A percentile compares a stretch with the other conserved stretches of the same genome.
These are phyloP conservation scores for Symbiodinium pilosum DNA, from an alignment of 73 alveolate species.

Conservation along the genomic window DNA sequence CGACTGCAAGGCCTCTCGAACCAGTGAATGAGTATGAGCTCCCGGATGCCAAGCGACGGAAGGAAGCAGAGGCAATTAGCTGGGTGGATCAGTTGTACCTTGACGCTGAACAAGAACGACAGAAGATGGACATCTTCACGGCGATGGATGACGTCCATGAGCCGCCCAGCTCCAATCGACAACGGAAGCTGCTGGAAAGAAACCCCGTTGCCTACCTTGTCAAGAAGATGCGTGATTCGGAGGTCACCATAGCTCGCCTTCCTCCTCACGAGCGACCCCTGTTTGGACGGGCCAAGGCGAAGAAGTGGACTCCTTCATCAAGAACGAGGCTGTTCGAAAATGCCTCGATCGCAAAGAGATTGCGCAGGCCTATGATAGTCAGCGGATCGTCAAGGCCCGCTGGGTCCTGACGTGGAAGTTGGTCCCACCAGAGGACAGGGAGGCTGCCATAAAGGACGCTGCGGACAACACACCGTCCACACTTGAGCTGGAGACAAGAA, in stretches of 20 bases:
- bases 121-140: too few species aligned
- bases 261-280: background rate
- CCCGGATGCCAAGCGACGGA: too few species aligned
- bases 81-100: too few species aligned
- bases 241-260: background rate
- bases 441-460: background rate
- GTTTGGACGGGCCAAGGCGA: background rate
- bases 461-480: background rate
- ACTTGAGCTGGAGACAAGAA: background rate
- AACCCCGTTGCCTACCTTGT: background rate
- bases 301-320: background rate
- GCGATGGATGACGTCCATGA: background rate
- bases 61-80: too few species aligned
- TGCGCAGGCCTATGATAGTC: background rate
- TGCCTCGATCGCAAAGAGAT: background rate
- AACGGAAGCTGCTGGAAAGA: background rate
- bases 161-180: background rate
- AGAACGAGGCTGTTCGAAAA: background rate
- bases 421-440: background rate
- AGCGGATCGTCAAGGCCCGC: background rate
- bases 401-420: background rate
- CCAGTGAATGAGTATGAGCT: too few species aligned
- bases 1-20: too few species aligned
- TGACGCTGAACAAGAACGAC: too few species aligned
- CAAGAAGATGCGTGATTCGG: background rate